Evolutionary conservation across 495 filamentous ascomycete genomes (phyloP).

Genomic region (Hypoxylon rickii): DNA sequence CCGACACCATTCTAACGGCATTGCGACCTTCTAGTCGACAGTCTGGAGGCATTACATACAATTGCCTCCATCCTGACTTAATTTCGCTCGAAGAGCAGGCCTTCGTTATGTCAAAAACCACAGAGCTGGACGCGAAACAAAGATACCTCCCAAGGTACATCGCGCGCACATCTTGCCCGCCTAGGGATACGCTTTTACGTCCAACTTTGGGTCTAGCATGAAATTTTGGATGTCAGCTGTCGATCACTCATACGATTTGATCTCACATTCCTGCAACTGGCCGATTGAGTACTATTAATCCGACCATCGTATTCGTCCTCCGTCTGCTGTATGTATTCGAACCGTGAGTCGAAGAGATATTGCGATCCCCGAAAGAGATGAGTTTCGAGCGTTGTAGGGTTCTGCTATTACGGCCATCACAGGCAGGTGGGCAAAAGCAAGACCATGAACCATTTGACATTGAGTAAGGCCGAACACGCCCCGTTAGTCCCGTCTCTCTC

Average conservation of each 20-base stretch:
- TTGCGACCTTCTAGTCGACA: background rate
- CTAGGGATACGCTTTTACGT: slow-evolving; percentile 25
- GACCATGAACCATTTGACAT: slow-evolving; percentile 3
- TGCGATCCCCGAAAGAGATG: slow-evolving; percentile 8
- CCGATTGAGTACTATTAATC: slow-evolving; percentile 30
- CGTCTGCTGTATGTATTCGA: slow-evolving; percentile 9
- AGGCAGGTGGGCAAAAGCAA: too few relatives aligned
- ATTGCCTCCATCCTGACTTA: slow-evolving; percentile 13
- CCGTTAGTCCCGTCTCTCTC: slow-evolving; percentile 9
- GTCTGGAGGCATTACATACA: slow-evolving; percentile 2
- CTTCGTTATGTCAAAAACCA: slow-evolving; percentile 7
- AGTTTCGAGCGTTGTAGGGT: too few relatives aligned
- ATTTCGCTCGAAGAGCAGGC: slow-evolving; percentile 10
- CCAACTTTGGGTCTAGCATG: slow-evolving; percentile 26
- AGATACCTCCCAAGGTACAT: slow-evolving; percentile 7
- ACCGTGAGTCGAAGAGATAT: slow-evolving; percentile 7
- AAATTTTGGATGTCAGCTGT: slow-evolving; percentile 33
- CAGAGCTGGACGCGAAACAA: slow-evolving; percentile 15
- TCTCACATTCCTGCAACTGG: slow-evolving; percentile 33
- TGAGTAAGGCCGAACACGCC: slow-evolving; percentile 31
- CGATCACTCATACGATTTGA: slow-evolving; percentile 37
- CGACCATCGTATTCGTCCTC: slow-evolving; percentile 22
- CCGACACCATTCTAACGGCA: slow-evolving; percentile 1
- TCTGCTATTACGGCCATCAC: too few relatives aligned
- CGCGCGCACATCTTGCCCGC: slow-evolving; percentile 31